phyloP scores from a whole-genome alignment of 768 basidiomycete species.

The Xerocomus brunneocitrinus region DNA sequence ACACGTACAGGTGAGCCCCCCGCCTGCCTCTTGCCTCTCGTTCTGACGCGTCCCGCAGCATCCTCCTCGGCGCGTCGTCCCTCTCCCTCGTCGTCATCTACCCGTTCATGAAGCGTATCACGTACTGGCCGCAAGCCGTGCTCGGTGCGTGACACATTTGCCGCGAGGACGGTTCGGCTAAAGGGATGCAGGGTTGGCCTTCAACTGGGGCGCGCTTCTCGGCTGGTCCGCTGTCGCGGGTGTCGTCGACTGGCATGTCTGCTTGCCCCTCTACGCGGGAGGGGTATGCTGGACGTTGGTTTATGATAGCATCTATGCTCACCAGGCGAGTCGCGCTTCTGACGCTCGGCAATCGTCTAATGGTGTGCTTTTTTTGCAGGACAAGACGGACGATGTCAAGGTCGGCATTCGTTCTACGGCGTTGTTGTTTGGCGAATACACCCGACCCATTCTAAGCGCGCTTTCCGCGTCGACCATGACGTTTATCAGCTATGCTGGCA shows the following conservation, averaged over 20 bases:
- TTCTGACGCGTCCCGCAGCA: conserved; percentile 42
- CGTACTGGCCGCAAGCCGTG: conserved; percentile 95
- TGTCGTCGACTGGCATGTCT: conserved; percentile 72
- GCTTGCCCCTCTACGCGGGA: conserved; percentile 84
- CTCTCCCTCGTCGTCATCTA: conserved; percentile 84
- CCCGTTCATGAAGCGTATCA: conserved; percentile 95
- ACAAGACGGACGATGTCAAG: conserved; percentile 85
- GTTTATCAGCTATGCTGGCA: conserved; percentile 72
- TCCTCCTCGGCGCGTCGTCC: conserved; percentile 87
- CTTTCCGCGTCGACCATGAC: conserved; percentile 74
- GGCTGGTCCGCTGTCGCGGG: conserved; percentile 96
- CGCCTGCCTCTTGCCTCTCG: background rate
- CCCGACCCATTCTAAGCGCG: conserved; percentile 68
- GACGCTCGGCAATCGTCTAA: background rate
- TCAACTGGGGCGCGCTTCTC: conserved; percentile 95
- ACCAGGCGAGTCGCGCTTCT: conserved; percentile 60
- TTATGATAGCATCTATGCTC: conserved; percentile 97
- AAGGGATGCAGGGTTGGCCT: conserved; percentile 66
- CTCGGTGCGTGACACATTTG: conserved; percentile 54
- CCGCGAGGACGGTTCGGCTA: background rate
- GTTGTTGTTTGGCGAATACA: conserved; percentile 76
- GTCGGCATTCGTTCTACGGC: conserved; percentile 94
- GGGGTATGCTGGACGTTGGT: conserved; percentile 92
- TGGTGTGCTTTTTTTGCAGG: conserved; percentile 43
- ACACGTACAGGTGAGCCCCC: conserved; percentile 80